Evolutionary conservation across 2,329 filamentous ascomycete genomes (phyloP), one percentile per base, ranked within the genome.

Genomic region (Sporothrix pseudoabietina): DNA sequence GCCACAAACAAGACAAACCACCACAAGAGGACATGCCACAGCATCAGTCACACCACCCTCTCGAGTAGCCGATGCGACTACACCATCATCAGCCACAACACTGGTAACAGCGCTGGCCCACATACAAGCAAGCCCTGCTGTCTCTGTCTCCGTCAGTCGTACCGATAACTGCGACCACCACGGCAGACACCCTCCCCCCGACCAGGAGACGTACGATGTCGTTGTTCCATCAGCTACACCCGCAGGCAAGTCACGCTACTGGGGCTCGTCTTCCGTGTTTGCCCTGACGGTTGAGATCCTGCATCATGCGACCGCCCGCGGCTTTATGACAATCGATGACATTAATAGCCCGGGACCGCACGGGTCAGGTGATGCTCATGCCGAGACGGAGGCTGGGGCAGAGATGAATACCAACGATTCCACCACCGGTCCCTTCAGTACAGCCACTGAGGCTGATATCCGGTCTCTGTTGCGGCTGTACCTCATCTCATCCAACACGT

Each of bases 401-500:
- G 22, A 65, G 2, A 5, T 44, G 8, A 12, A 26, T 9, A 32
- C 22, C 55, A 22, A 9, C 41, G 9, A 32, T 9, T 9, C 32
- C 26, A 19, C 12, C 63, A 47, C 44, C 35, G 35, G 35, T 2
- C 35, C 35, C 35, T 35, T 1, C 2, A 35, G 35, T 35, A 8
- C 35, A 22, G 74, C 74, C 0, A 52, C 75, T 6, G 74, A 76
- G 19, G 49, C 66, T 1, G 75, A 75, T 54, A 71, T 76, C 10
- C 73, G 71, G 1, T 26, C 26, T n/a, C 77, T 80, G 14, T 72
- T 79, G 52, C 74, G 74, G 47, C 72, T 79, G 35, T 80, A 79
- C 73, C 76, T 78, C 54, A 74, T 72, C 1, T 79, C 79, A 12
- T 76, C 78, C n/a, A 80, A 80, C 71, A 75, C 75, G 1, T 72